Conservation (phyloP, 495 filamentous ascomycete species). For the Apiosordaria backusii region DNA sequence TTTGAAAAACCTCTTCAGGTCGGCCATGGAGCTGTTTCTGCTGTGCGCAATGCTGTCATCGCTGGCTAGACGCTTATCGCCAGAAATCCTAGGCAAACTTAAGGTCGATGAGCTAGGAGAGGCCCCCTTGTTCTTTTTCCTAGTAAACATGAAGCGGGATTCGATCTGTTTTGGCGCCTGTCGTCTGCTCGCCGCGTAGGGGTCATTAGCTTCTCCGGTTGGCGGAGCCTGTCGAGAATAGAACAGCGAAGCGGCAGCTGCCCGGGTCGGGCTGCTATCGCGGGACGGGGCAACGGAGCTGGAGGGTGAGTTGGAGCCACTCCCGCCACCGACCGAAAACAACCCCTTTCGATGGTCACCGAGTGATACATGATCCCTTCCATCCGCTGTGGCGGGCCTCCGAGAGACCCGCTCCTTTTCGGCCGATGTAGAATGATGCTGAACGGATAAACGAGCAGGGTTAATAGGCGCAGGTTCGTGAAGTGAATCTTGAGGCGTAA, state of each 20-base stretch:
- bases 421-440: slow-evolving; percentile 14
- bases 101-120: slow-evolving; percentile 45
- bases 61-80: slow-evolving; percentile 33
- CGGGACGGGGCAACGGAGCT: slow-evolving; percentile 66
- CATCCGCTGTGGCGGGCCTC: slow-evolving; percentile 41
- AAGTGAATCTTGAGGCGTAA: slow-evolving; percentile 56
- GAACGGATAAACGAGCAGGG: slow-evolving; percentile 21
- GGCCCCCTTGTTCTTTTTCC: slow-evolving; percentile 44
- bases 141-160: slow-evolving; percentile 74
- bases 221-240: slow-evolving; percentile 72
- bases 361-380: slow-evolving; percentile 30
- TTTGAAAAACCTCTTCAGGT: slow-evolving; percentile 90
- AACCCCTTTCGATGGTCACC: slow-evolving; percentile 58
- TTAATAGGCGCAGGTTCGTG: slow-evolving; percentile 38
- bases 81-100: slow-evolving; percentile 36
- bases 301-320: slow-evolving; percentile 49
- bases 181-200: slow-evolving; percentile 79
- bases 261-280: slow-evolving; percentile 60
- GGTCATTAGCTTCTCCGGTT: slow-evolving; percentile 77
- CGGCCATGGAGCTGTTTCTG: slow-evolving; percentile 83
- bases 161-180: slow-evolving; percentile 72
- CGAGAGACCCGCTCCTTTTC: slow-evolving; percentile 29
- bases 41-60: slow-evolving; percentile 38
- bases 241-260: slow-evolving; percentile 53
- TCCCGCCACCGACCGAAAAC: slow-evolving; percentile 72